Conservation (phyloP, 805 yeast genomes). For the Metschnikowia borealis region DNA sequence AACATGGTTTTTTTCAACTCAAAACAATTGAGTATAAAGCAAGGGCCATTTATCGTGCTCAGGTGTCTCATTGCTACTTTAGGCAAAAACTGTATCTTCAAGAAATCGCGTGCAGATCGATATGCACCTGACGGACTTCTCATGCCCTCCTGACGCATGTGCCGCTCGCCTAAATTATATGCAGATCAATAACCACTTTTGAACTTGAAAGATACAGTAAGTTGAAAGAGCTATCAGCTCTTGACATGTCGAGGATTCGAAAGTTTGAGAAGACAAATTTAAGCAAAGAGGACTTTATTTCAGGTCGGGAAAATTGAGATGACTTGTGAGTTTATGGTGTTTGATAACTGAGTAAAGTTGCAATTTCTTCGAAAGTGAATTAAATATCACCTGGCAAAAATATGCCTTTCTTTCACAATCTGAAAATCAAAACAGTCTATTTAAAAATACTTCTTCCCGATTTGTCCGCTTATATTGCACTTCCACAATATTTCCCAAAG, state of each 20-base stretch:
- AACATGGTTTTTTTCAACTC: neutral
- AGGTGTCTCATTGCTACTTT: neutral
- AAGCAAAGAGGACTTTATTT: too few species aligned
- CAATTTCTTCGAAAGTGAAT: neutral
- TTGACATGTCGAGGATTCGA: neutral
- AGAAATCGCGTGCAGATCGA: neutral
- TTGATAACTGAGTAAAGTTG: neutral
- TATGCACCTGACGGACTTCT: neutral
- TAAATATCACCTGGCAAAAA: neutral
- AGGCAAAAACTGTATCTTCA: neutral
- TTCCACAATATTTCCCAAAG: neutral
- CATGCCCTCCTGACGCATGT: neutral
- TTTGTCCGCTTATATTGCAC: neutral
- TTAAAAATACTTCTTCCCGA: neutral
- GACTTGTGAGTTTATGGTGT: neutral
- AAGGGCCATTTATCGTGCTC: neutral
- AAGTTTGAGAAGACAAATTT: too few species aligned
- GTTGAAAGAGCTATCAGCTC: too few species aligned
- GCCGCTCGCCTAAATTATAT: neutral
- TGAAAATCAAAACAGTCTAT: neutral
- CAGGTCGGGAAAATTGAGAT: neutral
- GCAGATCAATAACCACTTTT: neutral
- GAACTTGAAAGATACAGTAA: neutral
- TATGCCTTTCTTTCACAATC: neutral
- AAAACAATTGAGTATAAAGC: too few species aligned